Conservation (phyloP, 139 green algal species). For the Tetradesmus lagerheimii region DNA sequence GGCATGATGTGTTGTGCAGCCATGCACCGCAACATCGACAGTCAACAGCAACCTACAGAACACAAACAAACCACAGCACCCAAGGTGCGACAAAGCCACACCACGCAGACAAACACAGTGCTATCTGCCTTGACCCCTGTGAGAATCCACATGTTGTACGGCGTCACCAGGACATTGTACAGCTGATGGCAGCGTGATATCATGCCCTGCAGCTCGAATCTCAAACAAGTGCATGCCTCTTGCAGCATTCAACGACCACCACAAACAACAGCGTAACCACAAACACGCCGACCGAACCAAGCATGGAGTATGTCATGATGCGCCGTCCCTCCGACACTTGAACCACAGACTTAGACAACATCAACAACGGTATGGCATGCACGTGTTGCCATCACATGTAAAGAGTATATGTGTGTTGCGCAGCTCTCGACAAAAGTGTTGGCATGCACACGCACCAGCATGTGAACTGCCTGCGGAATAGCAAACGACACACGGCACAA, state of each 20-base stretch:
- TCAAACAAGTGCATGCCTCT: neutral
- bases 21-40: no score
- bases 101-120: neutral
- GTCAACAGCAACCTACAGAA: no score
- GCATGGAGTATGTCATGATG: no score
- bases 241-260: neutral
- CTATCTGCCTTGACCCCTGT: no score
- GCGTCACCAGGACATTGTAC: neutral
- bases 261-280: neutral
- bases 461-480: neutral
- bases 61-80: neutral
- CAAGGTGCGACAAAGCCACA: neutral
- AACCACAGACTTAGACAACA: neutral
- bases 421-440: neutral
- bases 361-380: neutral
- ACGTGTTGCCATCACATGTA: neutral
- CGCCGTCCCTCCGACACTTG: neutral
- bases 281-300: neutral
- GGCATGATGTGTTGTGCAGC: no score
- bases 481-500: neutral
- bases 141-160: neutral
- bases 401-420: neutral
- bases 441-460: neutral
- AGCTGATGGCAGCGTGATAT: neutral
- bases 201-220: neutral